Percentiles rank a stretch among this genome's conserved stretches.
These are phyloP conservation scores for Rhizopus sp. DNA, from an alignment of 371 early-diverging fungal species.

Conservation along the genomic window DNA sequence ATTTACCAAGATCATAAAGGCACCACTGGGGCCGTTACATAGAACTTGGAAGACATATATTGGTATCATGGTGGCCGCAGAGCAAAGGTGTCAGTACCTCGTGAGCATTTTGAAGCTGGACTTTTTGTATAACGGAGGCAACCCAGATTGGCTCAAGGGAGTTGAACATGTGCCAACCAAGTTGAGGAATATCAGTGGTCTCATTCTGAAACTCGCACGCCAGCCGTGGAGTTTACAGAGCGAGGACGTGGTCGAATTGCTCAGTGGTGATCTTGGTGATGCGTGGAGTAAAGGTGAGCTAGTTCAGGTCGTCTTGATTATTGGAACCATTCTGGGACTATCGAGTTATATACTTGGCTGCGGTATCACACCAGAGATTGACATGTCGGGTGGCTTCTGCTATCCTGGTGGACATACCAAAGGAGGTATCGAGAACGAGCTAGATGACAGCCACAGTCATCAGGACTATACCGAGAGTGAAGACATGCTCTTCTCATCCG, in stretches of 20 bases:
- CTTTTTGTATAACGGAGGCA: conserved; percentile 61
- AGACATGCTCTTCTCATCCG: conserved; percentile 16
- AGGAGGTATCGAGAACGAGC: conserved; percentile 41
- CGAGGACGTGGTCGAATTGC: conserved; percentile 45
- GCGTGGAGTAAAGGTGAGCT: conserved; percentile 66
- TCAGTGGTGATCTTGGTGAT: conserved; percentile 38
- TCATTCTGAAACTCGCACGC: conserved; percentile 56
- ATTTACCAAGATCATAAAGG: conserved; percentile 41
- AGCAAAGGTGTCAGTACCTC: conserved; percentile 63
- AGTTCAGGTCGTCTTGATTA: conserved; percentile 62
- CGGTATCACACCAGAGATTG: conserved; percentile 68
- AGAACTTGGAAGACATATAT: conserved; percentile 63
- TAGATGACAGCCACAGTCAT: conserved; percentile 19
- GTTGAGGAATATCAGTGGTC: conserved; percentile 49
- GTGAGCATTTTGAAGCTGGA: conserved; percentile 57
- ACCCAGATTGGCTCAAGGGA: conserved; percentile 63
- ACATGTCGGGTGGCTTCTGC: conserved; percentile 61
- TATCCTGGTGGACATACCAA: neutral
- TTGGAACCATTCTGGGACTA: conserved; percentile 60
- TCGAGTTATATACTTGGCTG: conserved; percentile 63
- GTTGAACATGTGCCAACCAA: conserved; percentile 56
- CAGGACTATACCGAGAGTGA: neutral
- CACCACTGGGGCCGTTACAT: conserved; percentile 56
- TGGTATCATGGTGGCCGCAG: conserved; percentile 66
- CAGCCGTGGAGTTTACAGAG: conserved; percentile 65